Evolutionary conservation across 1,284 basidiomycete genomes (phyloP).

Genomic region (Austropuccinia psidii): DNA sequence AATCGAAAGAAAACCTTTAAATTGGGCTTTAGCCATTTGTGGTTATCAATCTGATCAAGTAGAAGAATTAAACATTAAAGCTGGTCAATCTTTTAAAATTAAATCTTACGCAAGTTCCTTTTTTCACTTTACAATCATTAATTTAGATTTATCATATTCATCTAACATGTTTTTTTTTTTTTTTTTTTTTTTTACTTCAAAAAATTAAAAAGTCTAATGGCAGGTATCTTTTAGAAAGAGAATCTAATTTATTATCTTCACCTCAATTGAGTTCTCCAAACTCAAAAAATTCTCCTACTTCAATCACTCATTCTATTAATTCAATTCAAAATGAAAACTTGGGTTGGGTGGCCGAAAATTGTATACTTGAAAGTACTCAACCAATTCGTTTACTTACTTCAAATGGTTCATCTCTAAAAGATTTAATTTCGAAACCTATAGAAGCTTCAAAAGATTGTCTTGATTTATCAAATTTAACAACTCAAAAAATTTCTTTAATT

Average conservation of each 20-base stretch:
- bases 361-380: conserved; percentile 27
- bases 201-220: conserved; percentile 3
- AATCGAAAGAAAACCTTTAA: background rate
- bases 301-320: background rate
- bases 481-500: conserved; percentile 2
- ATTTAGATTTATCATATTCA: background rate
- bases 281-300: background rate
- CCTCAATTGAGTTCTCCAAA: background rate
- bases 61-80: conserved; percentile 28
- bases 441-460: conserved; percentile 4
- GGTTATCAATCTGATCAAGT: conserved; percentile 6
- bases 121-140: background rate
- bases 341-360: conserved; percentile 21
- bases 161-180: background rate
- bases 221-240: conserved; percentile 24
- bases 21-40: conserved; percentile 25
- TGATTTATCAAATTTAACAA: background rate
- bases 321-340: background rate
- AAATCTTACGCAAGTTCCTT: conserved; percentile 2
- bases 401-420: conserved; percentile 11
- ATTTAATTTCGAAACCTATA: conserved; percentile 17
- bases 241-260: conserved; percentile 19
- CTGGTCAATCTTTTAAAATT: conserved; percentile 25
- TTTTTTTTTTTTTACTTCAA: background rate
- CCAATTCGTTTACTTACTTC: background rate